Evolutionary conservation across 2,329 filamentous ascomycete genomes (phyloP).

Genomic region (Diplocarpon rosae): DNA sequence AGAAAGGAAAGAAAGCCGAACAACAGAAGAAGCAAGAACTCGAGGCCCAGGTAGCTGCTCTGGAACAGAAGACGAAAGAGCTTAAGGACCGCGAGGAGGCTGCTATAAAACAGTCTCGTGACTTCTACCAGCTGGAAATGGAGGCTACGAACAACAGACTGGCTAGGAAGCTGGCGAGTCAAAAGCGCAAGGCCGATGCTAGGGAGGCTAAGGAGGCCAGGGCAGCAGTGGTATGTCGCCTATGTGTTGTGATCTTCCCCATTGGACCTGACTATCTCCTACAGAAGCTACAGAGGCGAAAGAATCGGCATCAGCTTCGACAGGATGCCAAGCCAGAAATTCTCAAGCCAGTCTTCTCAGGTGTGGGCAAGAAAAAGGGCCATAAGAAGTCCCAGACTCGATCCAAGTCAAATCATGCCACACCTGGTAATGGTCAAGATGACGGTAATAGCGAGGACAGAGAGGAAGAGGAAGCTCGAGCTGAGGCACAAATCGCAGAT

Average conservation of each 20-base stretch:
- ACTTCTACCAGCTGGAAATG: not conserved
- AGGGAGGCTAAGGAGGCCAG: not conserved
- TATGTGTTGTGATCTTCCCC: too few relatives aligned
- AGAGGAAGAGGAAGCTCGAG: too few relatives aligned
- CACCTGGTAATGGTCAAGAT: too few relatives aligned
- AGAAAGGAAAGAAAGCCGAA: not conserved
- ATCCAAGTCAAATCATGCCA: not conserved
- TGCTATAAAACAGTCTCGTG: not conserved
- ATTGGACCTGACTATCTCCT: not conserved
- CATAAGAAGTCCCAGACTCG: not conserved
- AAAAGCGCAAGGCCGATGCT: not conserved
- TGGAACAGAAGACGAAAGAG: not conserved
- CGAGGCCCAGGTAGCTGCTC: not conserved
- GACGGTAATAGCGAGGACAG: too few relatives aligned
- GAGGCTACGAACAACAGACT: not conserved
- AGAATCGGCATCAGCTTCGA: not conserved
- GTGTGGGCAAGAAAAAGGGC: slow-evolving; percentile 1
- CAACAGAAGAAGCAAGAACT: not conserved
- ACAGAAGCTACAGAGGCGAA: not conserved
- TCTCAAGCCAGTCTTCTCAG: not conserved
- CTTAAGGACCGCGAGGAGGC: not conserved
- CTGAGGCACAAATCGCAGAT: too few relatives aligned
- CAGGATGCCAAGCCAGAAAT: not conserved
- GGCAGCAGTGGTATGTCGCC: not conserved
- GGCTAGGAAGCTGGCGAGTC: not conserved